Evolutionary conservation across 805 yeast genomes (phyloP), one percentile per base, ranked within the genome.

Genomic region (Allodekkera sacchari): DNA sequence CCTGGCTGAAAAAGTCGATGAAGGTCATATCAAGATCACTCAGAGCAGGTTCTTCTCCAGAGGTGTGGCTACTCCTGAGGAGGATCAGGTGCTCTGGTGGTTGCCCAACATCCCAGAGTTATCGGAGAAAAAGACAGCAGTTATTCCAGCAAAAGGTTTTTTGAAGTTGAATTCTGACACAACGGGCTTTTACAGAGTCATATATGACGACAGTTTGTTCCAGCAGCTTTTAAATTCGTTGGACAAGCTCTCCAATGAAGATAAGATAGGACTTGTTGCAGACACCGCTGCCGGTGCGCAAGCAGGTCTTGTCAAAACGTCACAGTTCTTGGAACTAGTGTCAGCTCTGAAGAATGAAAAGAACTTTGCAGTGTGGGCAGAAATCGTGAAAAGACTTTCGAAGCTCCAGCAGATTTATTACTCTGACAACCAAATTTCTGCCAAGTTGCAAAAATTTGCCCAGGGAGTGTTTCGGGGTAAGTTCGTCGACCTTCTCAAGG

Each of bases 1-100:
- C 18, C 57, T 64, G 25, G 87, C 77, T 11, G 52, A 48, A 7
- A 36, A 37, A 11, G 33, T 49, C 4, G 57, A 62, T 33, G 52
- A 55, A 5, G 61, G 52, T 9, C 41, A 48, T 14, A 53, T 77
- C 39, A 48, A 52, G 12, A 50, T 77, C 20, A 52, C 50, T 16
- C 89, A 81, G 59, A 57, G 70, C 37, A 64, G 89, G 40, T 81
- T 75, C 53, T 58, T 81, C 41, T 61, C 67, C 24, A 64, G 77
- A 20, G 85, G 83, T 22, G 79, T 74, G 38, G 71, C 66, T 22
- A 56, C 52, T 27, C 60, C 66, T 5, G 77, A 66, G 28, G 87
- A 80, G 34, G 72, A 80, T 47, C 48, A 58, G 36, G 66, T 72
- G 22, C 24, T 57, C 18, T 74, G 80, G 80, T 74, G 79, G 79